These are phyloP conservation scores for Phoma herbarum DNA, from an alignment of 2,329 filamentous ascomycete genomes.

Conservation along the genomic window DNA sequence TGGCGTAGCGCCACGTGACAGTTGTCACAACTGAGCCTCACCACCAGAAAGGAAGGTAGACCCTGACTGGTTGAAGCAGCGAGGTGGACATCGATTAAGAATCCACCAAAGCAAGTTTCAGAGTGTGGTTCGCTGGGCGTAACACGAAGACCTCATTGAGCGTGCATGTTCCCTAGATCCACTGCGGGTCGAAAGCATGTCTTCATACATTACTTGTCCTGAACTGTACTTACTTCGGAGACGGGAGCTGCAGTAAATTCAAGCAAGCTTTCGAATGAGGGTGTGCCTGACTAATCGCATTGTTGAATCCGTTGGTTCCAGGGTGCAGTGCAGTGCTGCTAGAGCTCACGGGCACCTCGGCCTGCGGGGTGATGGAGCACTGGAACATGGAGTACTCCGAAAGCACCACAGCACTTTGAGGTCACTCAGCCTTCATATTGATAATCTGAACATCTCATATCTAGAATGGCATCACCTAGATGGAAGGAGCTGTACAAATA, in stretches of 20 bases:
- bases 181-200: neutral
- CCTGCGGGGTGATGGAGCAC: conserved; percentile 27
- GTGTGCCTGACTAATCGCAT: neutral
- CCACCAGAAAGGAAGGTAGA: conserved; percentile 3
- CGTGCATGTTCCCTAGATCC: neutral
- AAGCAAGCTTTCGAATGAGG: neutral
- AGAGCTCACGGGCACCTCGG: conserved; percentile 25
- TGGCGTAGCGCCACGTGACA: conserved; percentile 26
- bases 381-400: conserved; percentile 5
- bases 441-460: no score
- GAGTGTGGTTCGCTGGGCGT: no score
- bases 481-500: conserved; percentile 47
- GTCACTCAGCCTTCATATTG: neutral
- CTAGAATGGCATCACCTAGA: conserved; percentile 36
- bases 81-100: no score
- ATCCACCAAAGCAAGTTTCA: no score
- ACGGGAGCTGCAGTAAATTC: neutral
- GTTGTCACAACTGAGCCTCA: conserved; percentile 23
- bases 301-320: neutral
- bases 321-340: neutral
- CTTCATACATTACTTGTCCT: neutral
- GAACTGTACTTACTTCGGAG: neutral
- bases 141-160: neutral
- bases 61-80: neutral
- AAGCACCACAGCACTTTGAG: neutral